Conservation (phyloP, 768 basidiomycete species). For the Termitomyces sp. region DNA sequence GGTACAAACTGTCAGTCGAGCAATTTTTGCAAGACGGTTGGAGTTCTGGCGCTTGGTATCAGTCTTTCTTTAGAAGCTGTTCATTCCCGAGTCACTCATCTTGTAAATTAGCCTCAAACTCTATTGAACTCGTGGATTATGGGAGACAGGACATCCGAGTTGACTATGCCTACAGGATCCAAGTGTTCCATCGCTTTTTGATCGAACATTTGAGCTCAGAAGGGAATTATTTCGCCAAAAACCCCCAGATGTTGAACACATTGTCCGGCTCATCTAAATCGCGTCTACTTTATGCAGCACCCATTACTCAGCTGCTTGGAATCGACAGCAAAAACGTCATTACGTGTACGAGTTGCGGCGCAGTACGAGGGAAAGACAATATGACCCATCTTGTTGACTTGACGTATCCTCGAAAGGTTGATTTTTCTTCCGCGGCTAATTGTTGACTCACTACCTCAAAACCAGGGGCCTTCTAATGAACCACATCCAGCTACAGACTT, state of each 20-base stretch:
- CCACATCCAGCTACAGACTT: slow-evolving; percentile 45
- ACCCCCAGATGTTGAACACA: slow-evolving; percentile 44
- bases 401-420: slow-evolving; percentile 79
- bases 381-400: slow-evolving; percentile 83
- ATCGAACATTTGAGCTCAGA: slow-evolving; percentile 79
- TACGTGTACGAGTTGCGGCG: slow-evolving; percentile 71
- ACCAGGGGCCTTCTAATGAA: slow-evolving; percentile 31
- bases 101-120: slow-evolving; percentile 49
- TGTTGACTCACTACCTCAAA: neutral
- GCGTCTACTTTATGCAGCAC: slow-evolving; percentile 45
- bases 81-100: neutral
- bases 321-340: slow-evolving; percentile 73
- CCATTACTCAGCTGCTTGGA: slow-evolving; percentile 83
- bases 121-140: slow-evolving; percentile 87
- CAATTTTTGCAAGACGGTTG: slow-evolving; percentile 94
- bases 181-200: slow-evolving; percentile 92
- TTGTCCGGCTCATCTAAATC: slow-evolving; percentile 12
- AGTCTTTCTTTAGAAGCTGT: slow-evolving; percentile 5
- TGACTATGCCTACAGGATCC: slow-evolving; percentile 86
- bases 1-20: slow-evolving; percentile 95
- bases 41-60: slow-evolving; percentile 79
- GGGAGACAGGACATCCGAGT: slow-evolving; percentile 69
- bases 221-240: slow-evolving; percentile 58
- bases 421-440: slow-evolving; percentile 8
- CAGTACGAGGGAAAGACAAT: slow-evolving; percentile 66